Percentiles rank a stretch among this genome's conserved stretches.
Conservation (phyloP, 1,284 basidiomycete species). For the Polyporus tsugae region DNA sequence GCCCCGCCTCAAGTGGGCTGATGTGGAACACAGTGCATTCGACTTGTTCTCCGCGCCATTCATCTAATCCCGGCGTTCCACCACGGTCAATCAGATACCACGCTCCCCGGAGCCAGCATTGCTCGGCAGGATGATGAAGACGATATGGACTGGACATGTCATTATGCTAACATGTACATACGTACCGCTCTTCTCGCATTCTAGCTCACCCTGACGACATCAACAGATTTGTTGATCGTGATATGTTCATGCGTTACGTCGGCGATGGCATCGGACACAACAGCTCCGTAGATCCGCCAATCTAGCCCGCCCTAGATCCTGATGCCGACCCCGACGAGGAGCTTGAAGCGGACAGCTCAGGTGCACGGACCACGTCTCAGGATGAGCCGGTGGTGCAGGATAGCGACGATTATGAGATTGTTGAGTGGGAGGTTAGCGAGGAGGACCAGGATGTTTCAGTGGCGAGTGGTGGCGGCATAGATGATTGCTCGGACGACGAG, state of each 20-base stretch:
- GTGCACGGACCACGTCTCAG: not conserved
- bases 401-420: not conserved
- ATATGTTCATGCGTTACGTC: conserved; percentile 3
- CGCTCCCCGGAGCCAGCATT: not conserved
- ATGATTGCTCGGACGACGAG: not conserved
- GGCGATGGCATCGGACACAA: not conserved
- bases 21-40: not conserved
- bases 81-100: not conserved
- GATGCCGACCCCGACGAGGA: too few relatives aligned
- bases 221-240: conserved; percentile 5
- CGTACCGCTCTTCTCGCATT: not conserved
- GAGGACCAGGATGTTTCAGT: not conserved
- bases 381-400: not conserved
- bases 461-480: not conserved
- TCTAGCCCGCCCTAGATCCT: not conserved
- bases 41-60: conserved; percentile 11
- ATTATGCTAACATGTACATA: not conserved
- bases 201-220: not conserved
- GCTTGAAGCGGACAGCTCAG: not conserved
- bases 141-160: not conserved
- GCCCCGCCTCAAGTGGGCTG: not conserved
- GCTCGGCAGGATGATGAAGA: not conserved
- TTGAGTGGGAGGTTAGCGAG: not conserved
- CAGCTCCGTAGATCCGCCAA: not conserved
- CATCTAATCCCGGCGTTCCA: conserved; percentile 22